Evolutionary conservation across 768 basidiomycete genomes (phyloP).

Genomic region (Russula emetica): DNA sequence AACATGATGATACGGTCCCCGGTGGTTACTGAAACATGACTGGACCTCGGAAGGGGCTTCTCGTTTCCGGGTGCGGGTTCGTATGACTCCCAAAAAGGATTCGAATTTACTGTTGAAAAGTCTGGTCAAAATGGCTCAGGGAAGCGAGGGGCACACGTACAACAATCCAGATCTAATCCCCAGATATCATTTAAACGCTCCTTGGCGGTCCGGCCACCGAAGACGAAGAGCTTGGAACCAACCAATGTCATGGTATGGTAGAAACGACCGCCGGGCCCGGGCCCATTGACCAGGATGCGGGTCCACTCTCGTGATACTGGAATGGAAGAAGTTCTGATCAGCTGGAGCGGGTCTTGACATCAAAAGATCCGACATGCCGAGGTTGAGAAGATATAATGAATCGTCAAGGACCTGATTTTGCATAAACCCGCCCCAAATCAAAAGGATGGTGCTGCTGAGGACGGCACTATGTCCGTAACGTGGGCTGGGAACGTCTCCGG

Average conservation of each 20-base stretch:
- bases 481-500: slow-evolving; percentile 80
- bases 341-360: no score
- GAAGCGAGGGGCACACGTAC: slow-evolving; percentile 47
- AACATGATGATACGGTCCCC: no score
- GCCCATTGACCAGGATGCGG: slow-evolving; percentile 68
- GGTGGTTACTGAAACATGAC: slow-evolving; percentile 52
- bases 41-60: slow-evolving; percentile 78
- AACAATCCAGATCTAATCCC: slow-evolving; percentile 90
- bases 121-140: slow-evolving; percentile 15
- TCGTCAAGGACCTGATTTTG: slow-evolving; percentile 80
- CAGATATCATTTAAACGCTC: slow-evolving; percentile 92
- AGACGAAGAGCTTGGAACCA: slow-evolving; percentile 87
- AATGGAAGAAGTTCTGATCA: background rate
- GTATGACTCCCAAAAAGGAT: slow-evolving; percentile 76
- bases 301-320: slow-evolving; percentile 95
- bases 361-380: no score
- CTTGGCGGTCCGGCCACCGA: slow-evolving; percentile 96
- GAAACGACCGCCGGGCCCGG: slow-evolving; percentile 82
- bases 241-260: slow-evolving; percentile 94
- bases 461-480: slow-evolving; percentile 89
- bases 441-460: slow-evolving; percentile 88
- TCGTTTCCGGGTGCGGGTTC: slow-evolving; percentile 54
- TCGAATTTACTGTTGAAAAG: slow-evolving; percentile 62
- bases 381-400: slow-evolving; percentile 33
- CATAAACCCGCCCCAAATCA: slow-evolving; percentile 87